Percentiles rank a stretch among this genome's conserved stretches.
Conservation (phyloP, 2,329 filamentous ascomycete species). For the Penicillium sp. region DNA sequence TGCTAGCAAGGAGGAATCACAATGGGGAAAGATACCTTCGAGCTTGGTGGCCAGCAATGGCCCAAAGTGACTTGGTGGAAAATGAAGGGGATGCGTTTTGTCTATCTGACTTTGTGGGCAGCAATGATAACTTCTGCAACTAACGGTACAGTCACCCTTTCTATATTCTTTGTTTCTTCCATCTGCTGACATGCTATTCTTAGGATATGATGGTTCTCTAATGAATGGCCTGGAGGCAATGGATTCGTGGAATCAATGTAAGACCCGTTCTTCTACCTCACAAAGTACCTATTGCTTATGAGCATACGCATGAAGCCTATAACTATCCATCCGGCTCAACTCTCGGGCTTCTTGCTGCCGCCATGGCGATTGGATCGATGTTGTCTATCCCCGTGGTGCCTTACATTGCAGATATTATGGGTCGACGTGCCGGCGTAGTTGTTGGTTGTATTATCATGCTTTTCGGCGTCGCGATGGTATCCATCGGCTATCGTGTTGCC, state of each 20-base stretch:
- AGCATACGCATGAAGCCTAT: constrained; percentile 28
- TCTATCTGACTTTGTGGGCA: constrained; percentile 26
- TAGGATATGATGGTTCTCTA: constrained; percentile 51
- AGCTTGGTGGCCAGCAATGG: constrained; percentile 24
- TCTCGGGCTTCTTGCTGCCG: constrained; percentile 51
- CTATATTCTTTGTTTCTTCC: not conserved
- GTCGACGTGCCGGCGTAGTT: constrained; percentile 52
- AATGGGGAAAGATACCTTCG: constrained; percentile 27
- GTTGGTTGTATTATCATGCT: constrained; percentile 53
- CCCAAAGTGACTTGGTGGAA: constrained; percentile 26
- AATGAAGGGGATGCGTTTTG: constrained; percentile 28
- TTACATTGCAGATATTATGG: constrained; percentile 53
- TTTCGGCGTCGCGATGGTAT: constrained; percentile 45
- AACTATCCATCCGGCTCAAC: constrained; percentile 36
- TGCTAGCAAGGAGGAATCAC: not conserved
- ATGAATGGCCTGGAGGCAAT: constrained; percentile 55
- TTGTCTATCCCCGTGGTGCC: constrained; percentile 53
- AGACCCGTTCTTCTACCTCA: constrained; percentile 13
- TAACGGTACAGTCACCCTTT: constrained; percentile 11
- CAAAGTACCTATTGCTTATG: not conserved
- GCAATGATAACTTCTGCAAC: constrained; percentile 29
- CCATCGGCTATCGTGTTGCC: constrained; percentile 41
- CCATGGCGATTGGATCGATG: constrained; percentile 55
- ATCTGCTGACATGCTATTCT: not conserved
- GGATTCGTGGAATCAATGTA: constrained; percentile 48